A percentile compares a stretch with the other conserved stretches of the same genome.
These are phyloP conservation scores for Penicillium sp. DNA, from an alignment of 2,329 filamentous ascomycete species.

Conservation along the genomic window DNA sequence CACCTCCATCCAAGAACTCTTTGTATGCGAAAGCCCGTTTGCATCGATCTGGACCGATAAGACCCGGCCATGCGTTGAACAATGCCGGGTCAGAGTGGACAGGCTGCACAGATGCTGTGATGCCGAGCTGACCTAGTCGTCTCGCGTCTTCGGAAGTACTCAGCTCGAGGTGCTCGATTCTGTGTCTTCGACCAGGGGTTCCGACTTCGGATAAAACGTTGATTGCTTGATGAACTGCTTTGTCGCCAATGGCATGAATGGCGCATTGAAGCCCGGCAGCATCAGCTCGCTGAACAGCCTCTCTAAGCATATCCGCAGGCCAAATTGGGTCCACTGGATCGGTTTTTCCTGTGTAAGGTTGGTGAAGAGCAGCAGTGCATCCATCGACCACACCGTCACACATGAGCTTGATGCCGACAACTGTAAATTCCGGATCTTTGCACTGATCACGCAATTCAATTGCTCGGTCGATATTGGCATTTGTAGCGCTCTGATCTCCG, in stretches of 20 bases:
- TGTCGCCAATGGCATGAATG: conserved; percentile 49
- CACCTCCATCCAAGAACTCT: conserved; percentile 46
- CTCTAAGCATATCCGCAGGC: conserved; percentile 39
- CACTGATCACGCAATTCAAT: conserved; percentile 40
- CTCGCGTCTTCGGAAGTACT: conserved; percentile 45
- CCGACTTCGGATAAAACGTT: conserved; percentile 40
- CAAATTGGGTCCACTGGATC: conserved; percentile 45
- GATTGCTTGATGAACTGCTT: conserved; percentile 43
- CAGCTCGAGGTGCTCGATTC: conserved; percentile 50
- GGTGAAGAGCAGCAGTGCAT: conserved; percentile 46
- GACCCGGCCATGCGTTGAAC: conserved; percentile 44
- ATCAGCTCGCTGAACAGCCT: conserved; percentile 43
- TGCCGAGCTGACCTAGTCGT: conserved; percentile 44
- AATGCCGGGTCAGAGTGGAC: conserved; percentile 43
- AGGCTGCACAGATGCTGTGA: conserved; percentile 40
- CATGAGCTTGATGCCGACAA: conserved; percentile 48
- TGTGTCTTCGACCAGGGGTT: conserved; percentile 41
- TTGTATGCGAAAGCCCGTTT: conserved; percentile 48
- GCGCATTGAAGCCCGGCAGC: conserved; percentile 45
- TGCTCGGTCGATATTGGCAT: conserved; percentile 42
- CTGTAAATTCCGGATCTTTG: conserved; percentile 40
- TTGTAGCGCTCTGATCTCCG: conserved; percentile 35
- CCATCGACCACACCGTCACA: conserved; percentile 49
- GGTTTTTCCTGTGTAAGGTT: conserved; percentile 43
- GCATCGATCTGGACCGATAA: conserved; percentile 44